Evolutionary conservation across 306 rosid genomes (phyloP), one percentile per base, ranked within the genome.

Genomic region (Rosa lucieae): DNA sequence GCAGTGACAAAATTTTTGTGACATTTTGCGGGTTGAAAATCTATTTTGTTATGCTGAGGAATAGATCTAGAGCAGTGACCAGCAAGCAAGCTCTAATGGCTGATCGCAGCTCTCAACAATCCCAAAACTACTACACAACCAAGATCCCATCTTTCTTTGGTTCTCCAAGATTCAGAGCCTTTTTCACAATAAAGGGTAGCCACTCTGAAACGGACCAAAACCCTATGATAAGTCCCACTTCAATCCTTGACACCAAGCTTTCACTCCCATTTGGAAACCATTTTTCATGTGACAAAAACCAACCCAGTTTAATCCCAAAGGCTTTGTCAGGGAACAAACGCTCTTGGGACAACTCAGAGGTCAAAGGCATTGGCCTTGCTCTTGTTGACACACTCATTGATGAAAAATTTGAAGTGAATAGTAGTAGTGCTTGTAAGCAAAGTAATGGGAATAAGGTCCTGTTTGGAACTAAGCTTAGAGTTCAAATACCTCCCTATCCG

Each of bases 71-170:
- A 87, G 94, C 92, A 74, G 89, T 91, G 78, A 87, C 86, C 51
- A 83, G 89, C 78, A 92, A 92, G 81, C 93, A 90, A 85, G 77
- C 82, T 77, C 82, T 91, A 67, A 92, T 91, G 97, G 92, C 93
- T 51, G 99, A 94, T 85, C 92, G 85, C 75, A 69, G 70, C 74
- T 81, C 90, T 42, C 93, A 87, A 73, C 80, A 86, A 62, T 81
- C 91, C 63, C 86, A 61, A 29, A 82, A 72, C 43, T 67, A 29
- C 70, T 39, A 40, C 48, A 67, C 72, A 42, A 47, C 81, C 10
- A 85, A 58, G 80, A 82, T 74, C 40, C 89, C 89, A 62, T 86
- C 93, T 69, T 79, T 89, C 67, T 89, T 92, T 78, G 90, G 72
- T 51, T 89, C 93, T 35, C 90, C 92, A 49, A 91, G 85, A 52